These are phyloP conservation scores for Oemleria cerasiformis DNA, from an alignment of 306 rosid genomes.

Conservation along the genomic window DNA sequence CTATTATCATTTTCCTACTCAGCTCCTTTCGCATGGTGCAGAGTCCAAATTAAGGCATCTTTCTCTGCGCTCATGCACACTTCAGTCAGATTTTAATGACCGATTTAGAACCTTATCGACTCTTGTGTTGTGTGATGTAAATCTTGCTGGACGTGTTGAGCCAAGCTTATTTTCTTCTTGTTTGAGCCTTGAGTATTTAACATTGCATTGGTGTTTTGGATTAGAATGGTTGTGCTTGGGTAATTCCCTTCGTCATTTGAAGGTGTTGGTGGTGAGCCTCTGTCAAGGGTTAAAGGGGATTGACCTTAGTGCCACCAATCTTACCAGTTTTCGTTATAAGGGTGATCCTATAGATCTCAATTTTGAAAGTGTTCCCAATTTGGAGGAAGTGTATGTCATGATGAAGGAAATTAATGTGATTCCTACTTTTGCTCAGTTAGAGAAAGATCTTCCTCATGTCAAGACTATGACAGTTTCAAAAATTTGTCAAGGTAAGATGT, in stretches of 20 bases:
- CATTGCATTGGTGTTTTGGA: conserved; percentile 18
- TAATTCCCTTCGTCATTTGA: background rate
- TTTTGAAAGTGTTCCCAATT: background rate
- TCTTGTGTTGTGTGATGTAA: conserved; percentile 6
- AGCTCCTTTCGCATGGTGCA: background rate
- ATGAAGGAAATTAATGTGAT: background rate
- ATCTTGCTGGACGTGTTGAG: conserved; percentile 3
- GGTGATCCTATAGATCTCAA: background rate
- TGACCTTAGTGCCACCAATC: background rate
- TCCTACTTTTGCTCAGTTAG: background rate
- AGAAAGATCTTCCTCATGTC: conserved; percentile 6
- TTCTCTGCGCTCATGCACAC: conserved; percentile 1
- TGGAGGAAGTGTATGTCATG: conserved; percentile 8
- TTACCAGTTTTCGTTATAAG: background rate
- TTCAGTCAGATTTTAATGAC: conserved; percentile 2
- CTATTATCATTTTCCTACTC: conserved; percentile 4
- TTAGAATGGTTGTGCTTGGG: background rate
- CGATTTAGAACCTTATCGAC: conserved; percentile 9
- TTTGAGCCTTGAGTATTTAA: conserved; percentile 8
- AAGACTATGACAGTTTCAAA: background rate
- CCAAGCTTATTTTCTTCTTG: conserved; percentile 1
- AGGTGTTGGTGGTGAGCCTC: conserved; percentile 2
- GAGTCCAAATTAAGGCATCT: conserved; percentile 3
- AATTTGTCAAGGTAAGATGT: background rate
- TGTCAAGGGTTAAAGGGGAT: conserved; percentile 1